Percentiles rank a stretch among this genome's conserved stretches.
These are phyloP conservation scores for Fagus sylvatica DNA, from an alignment of 306 rosid species.

Conservation along the genomic window DNA sequence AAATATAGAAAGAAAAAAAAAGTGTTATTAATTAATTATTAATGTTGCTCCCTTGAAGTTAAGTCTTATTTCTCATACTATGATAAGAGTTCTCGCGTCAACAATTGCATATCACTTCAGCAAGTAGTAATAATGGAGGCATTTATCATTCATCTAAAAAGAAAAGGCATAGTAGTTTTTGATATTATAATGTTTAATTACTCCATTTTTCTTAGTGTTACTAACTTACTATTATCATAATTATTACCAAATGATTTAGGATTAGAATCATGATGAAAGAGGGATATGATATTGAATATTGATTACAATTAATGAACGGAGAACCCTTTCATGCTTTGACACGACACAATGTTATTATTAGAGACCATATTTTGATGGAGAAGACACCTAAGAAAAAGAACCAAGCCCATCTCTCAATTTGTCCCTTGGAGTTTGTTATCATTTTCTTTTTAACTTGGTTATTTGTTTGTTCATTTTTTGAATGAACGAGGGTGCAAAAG, in stretches of 20 bases:
- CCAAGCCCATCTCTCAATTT: slow-evolving; percentile 17
- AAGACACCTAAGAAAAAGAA: neutral
- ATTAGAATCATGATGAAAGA: neutral
- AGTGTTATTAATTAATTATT: neutral
- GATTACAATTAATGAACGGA: neutral
- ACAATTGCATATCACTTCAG: neutral
- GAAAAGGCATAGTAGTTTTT: neutral
- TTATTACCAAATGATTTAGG: neutral
- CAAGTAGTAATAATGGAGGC: neutral
- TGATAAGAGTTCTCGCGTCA: neutral
- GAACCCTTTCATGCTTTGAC: neutral
- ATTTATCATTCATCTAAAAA: neutral
- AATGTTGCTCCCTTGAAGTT: neutral
- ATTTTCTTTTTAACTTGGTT: slow-evolving; percentile 3
- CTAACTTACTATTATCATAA: neutral
- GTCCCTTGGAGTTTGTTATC: slow-evolving; percentile 2
- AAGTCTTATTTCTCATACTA: neutral
- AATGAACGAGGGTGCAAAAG: slow-evolving; percentile 31
- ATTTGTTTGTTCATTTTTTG: slow-evolving; percentile 12
- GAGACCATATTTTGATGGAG: slow-evolving; percentile 4
- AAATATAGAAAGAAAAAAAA: no score
- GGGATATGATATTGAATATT: neutral
- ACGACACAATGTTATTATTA: neutral
- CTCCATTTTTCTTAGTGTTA: neutral
- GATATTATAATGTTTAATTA: neutral